phyloP scores from a whole-genome alignment of 2,329 filamentous ascomycete genomes.

The Botryotinia narcissicola region DNA sequence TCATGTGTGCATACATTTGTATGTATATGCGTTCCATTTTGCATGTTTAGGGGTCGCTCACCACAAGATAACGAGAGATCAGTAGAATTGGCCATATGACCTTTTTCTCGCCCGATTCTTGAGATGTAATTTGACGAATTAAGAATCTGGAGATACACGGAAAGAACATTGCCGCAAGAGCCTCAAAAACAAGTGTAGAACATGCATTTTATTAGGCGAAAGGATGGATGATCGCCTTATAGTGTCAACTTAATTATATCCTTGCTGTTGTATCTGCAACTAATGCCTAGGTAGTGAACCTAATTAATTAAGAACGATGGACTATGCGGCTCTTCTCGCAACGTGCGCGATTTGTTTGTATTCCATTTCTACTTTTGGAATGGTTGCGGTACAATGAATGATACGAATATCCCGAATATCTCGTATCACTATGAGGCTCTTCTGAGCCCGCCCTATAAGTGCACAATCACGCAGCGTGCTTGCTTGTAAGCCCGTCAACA shows the following conservation, averaged over 20 bases:
- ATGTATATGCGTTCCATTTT: background rate
- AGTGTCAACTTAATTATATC: background rate
- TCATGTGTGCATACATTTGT: background rate
- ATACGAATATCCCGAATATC: background rate
- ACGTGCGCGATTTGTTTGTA: background rate
- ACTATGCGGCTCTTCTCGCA: background rate
- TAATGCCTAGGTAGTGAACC: background rate
- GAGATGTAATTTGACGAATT: background rate
- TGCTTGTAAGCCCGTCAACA: background rate
- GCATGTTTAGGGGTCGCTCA: background rate
- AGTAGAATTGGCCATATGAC: constrained; percentile 1
- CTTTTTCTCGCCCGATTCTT: background rate
- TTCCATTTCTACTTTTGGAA: background rate
- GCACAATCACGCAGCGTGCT: background rate
- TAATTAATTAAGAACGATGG: background rate
- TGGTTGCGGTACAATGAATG: background rate
- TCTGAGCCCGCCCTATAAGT: background rate
- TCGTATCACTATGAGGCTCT: constrained; percentile 3
- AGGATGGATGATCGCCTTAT: background rate
- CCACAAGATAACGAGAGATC: background rate
- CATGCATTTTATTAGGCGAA: background rate
- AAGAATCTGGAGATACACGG: background rate
- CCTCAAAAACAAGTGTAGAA: background rate
- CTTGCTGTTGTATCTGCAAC: background rate
- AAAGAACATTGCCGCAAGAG: background rate